These are phyloP conservation scores for Volvox africanus DNA, from an alignment of 139 green algal species.

Conservation along the genomic window DNA sequence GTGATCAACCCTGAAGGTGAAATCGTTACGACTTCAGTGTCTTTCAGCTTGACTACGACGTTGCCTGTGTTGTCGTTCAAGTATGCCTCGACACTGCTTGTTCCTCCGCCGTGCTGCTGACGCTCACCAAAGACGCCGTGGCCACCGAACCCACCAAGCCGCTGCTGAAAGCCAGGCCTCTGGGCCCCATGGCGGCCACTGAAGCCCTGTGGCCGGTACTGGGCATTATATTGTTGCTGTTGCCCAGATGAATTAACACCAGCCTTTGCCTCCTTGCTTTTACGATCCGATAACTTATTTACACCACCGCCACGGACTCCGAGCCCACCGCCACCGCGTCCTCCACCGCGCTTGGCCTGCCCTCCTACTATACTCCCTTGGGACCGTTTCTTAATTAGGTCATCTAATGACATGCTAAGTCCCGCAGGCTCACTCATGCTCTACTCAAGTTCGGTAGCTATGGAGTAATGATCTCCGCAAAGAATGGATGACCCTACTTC, in stretches of 20 bases:
- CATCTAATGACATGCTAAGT: conserved; percentile 17
- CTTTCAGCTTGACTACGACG: conserved; percentile 39
- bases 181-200: neutral
- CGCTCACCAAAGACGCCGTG: neutral
- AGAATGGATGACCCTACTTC: neutral
- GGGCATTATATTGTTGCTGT: neutral
- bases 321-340: neutral
- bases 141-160: neutral
- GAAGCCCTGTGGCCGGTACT: neutral
- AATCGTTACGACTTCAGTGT: conserved; percentile 11
- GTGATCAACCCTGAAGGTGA: neutral
- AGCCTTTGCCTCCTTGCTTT: neutral
- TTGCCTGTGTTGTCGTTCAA: conserved; percentile 38
- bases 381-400: conserved; percentile 31
- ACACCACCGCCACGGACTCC: conserved; percentile 17
- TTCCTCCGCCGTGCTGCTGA: neutral
- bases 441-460: neutral
- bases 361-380: neutral
- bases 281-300: conserved; percentile 15
- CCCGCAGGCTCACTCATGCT: conserved; percentile 31
- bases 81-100: conserved; percentile 28
- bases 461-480: neutral
- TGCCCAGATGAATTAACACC: neutral
- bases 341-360: neutral
- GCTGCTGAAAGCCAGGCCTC: neutral